Conservation (phyloP, 2,329 filamentous ascomycete genomes). For the Beauveria sp. region DNA sequence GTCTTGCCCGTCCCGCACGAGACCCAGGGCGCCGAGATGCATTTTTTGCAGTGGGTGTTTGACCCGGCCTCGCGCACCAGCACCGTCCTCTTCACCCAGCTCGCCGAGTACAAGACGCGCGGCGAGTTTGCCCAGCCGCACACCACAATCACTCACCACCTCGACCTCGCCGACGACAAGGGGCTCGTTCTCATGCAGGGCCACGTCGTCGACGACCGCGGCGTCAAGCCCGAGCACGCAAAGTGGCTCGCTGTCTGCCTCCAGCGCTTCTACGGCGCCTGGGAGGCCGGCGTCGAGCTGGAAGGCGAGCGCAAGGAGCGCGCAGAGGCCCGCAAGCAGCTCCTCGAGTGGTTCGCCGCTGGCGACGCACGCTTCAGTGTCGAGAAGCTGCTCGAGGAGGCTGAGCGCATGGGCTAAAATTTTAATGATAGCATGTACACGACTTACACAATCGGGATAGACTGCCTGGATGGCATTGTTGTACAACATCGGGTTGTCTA, state of each 20-base stretch:
- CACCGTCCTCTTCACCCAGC: conserved; percentile 84
- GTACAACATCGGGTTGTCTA: background rate
- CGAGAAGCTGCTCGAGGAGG: conserved; percentile 79
- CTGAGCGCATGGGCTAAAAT: conserved; percentile 64
- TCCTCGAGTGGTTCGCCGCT: conserved; percentile 74
- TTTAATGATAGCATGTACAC: background rate
- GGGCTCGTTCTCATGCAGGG: conserved; percentile 84
- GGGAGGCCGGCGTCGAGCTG: conserved; percentile 37
- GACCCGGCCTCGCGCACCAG: conserved; percentile 56
- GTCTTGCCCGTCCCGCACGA: conserved; percentile 75
- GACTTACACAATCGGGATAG: background rate
- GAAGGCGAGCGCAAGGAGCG: conserved; percentile 44
- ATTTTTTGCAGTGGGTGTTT: conserved; percentile 95
- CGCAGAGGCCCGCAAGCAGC: conserved; percentile 52
- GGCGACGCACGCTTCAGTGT: conserved; percentile 77
- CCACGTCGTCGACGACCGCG: conserved; percentile 64
- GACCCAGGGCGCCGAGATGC: conserved; percentile 72
- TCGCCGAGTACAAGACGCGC: conserved; percentile 86
- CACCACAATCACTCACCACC: conserved; percentile 87
- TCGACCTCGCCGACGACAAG: conserved; percentile 66
- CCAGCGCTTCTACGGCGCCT: conserved; percentile 82
- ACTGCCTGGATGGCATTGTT: background rate
- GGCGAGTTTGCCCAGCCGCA: conserved; percentile 88
- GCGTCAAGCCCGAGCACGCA: conserved; percentile 73
- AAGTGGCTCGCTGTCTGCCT: conserved; percentile 86